Evolutionary conservation across 2,329 filamentous ascomycete species (phyloP), one percentile per base, ranked within the genome.

Genomic region (Colletotrichum horii): DNA sequence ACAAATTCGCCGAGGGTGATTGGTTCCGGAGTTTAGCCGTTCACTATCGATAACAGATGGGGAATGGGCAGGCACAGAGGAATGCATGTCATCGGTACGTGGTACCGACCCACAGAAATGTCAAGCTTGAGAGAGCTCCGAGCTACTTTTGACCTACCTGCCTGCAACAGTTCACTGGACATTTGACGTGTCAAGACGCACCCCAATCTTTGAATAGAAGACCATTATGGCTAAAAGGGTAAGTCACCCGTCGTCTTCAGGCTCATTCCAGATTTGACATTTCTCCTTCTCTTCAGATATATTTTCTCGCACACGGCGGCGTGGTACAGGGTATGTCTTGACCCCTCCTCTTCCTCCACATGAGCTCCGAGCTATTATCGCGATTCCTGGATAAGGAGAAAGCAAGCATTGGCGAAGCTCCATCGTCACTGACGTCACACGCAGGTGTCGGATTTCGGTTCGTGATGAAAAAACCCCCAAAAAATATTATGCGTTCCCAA

Each of bases 231-330:
- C 80, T 16, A 84, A 83, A 81, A 81, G 85, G 75, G 85, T 85
- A 80, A 64, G 79, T 71, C 4, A 4, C 11, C 24, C 8, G 5
- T 6, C 24, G 9, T 3, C 28, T 7, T 16, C 6, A 8, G 8
- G 12, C 32, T 64, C 14, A 19, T 28, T 22, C 12, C 3, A 15
- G 26, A 28, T n/a, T 56, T 74, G 19, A 76, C 30, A 8, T 24
- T 34, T 26, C 36, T 36, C 24, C 22, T 24, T 14, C 48, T 32
- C 15, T n/a, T 19, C 65, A 93, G 91, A 84, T 93, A 36, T 91
- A 91, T 79, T 94, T 93, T 81, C 84, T 90, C 19, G 93, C 92
- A 74, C 91, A 94, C 79, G 93, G 93, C 70, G 88, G 88, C 16
- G 78, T 78, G 52, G 94, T 95, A 15, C 93, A 95, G 89, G 93